These are phyloP conservation scores for Bolboschoenus planiculmis DNA, from an alignment of 176 grass and related monocot genomes.

Conservation along the genomic window DNA sequence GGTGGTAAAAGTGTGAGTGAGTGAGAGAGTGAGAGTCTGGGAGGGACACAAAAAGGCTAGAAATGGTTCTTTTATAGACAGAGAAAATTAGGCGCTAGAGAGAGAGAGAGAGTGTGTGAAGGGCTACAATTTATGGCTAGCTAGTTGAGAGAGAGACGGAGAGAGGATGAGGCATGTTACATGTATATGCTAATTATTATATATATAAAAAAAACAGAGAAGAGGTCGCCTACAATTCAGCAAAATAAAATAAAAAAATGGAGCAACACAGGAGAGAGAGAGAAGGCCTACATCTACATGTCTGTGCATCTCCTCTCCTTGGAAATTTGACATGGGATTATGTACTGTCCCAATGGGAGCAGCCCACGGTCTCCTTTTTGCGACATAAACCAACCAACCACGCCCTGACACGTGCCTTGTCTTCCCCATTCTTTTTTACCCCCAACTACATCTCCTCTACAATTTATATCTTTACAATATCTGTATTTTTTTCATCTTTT, in stretches of 20 bases:
- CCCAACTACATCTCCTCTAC: background rate
- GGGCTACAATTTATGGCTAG: background rate
- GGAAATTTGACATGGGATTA: background rate
- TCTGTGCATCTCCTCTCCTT: constrained; percentile 26
- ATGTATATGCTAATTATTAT: no score
- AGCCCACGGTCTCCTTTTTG: background rate
- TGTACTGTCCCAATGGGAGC: background rate
- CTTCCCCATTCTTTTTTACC: no score
- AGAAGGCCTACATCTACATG: no score
- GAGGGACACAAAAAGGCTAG: background rate
- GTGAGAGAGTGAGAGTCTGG: background rate
- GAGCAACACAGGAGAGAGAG: no score
- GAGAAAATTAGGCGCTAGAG: constrained; percentile 42
- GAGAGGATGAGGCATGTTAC: background rate
- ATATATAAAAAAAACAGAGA: no score
- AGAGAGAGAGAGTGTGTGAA: constrained; percentile 49
- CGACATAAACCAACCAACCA: constrained; percentile 20
- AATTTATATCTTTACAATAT: no score
- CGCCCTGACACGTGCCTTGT: constrained; percentile 44
- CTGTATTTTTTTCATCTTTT: no score
- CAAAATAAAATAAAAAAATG: no score
- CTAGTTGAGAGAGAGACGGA: background rate
- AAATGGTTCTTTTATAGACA: constrained; percentile 8
- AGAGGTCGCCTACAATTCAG: no score
- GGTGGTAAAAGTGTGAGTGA: background rate